phyloP scores from a whole-genome alignment of 805 yeast genomes.

The Zygosaccharomyces bailii region DNA sequence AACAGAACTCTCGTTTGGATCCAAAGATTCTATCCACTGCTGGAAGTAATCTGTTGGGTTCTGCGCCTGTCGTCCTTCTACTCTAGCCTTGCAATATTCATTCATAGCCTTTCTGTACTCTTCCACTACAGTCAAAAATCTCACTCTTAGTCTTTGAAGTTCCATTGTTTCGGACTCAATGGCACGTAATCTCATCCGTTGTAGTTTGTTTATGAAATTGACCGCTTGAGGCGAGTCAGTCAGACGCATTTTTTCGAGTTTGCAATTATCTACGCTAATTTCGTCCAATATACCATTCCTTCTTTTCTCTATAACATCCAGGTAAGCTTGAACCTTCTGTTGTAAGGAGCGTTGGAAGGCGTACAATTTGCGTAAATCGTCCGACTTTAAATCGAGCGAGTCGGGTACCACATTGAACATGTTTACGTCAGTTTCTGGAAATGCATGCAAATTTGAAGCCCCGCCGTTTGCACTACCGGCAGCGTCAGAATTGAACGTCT shows the following conservation, averaged over 20 bases:
- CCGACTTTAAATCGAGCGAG: constrained; percentile 12
- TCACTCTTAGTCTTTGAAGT: constrained; percentile 27
- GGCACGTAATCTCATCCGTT: constrained; percentile 32
- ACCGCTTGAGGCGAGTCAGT: constrained; percentile 21
- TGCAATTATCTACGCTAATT: constrained; percentile 25
- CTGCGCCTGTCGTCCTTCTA: constrained; percentile 16
- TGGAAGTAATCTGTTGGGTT: constrained; percentile 30
- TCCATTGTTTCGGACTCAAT: constrained; percentile 34
- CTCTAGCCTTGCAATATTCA: constrained; percentile 21
- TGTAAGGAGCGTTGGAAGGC: constrained; percentile 27
- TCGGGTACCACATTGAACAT: constrained; percentile 17
- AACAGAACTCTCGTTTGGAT: constrained; percentile 23
- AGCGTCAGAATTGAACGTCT: neutral
- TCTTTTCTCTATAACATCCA: constrained; percentile 27
- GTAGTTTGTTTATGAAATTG: constrained; percentile 26
- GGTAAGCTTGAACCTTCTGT: constrained; percentile 25
- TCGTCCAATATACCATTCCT: constrained; percentile 26
- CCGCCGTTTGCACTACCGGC: constrained; percentile 1
- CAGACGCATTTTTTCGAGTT: constrained; percentile 20
- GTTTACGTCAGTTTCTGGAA: constrained; percentile 12
- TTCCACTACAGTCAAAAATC: constrained; percentile 25
- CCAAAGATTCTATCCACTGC: constrained; percentile 24
- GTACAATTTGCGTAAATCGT: constrained; percentile 21
- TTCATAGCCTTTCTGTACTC: constrained; percentile 29
- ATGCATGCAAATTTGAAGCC: neutral